Evolutionary conservation across 768 basidiomycete species (phyloP).

Genomic region (Lactarius indigo): DNA sequence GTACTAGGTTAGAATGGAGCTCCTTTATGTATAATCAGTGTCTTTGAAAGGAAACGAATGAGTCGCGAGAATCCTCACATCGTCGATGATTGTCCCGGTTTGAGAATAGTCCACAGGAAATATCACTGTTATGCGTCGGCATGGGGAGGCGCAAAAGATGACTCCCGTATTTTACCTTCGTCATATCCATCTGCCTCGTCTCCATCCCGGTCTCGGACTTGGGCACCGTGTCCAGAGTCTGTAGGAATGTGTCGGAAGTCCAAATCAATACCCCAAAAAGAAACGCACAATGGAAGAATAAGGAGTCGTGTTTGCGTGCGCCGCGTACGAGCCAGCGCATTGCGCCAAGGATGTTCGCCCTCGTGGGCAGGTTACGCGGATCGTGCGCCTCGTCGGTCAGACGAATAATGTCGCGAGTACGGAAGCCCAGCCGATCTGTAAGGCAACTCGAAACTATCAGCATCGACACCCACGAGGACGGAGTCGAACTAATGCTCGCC

Average conservation of each 20-base stretch:
- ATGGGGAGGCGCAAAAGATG: neutral
- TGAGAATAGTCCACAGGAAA: conserved; percentile 47
- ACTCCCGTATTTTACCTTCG: conserved; percentile 27
- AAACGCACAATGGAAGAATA: conserved; percentile 39
- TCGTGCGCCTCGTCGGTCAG: conserved; percentile 42
- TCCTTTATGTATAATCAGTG: conserved; percentile 10
- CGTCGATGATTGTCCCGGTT: conserved; percentile 47
- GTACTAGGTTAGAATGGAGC: conserved; percentile 22
- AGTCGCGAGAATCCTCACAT: conserved; percentile 33
- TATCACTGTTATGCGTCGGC: conserved; percentile 31
- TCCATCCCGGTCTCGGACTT: conserved; percentile 39
- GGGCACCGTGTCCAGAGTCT: conserved; percentile 50
- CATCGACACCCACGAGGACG: no score
- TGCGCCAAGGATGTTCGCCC: conserved; percentile 45
- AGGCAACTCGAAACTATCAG: neutral
- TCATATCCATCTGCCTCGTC: conserved; percentile 42
- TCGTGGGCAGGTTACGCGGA: conserved; percentile 40
- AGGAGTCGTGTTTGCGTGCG: conserved; percentile 44
- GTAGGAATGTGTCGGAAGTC: neutral
- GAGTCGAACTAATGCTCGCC: conserved; percentile 15
- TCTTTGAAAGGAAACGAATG: neutral
- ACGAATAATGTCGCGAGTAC: conserved; percentile 45
- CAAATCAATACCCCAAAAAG: neutral
- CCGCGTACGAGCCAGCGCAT: conserved; percentile 49
- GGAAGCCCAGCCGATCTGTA: conserved; percentile 40